phyloP scores from a whole-genome alignment of 257 asterid genomes.

The Voacanga thouarsii region DNA sequence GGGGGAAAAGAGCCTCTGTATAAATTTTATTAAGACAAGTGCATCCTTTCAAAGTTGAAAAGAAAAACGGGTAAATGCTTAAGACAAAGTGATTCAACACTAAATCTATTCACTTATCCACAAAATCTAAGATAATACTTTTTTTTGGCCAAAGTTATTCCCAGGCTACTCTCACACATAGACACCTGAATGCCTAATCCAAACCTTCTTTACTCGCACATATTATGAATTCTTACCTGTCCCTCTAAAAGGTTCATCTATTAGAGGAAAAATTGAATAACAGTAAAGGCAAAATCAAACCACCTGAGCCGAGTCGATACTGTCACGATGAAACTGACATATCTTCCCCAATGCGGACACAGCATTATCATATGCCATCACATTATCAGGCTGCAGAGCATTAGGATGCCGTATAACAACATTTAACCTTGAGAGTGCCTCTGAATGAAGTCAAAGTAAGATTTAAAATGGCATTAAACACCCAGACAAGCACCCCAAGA shows the following conservation, averaged over 20 bases:
- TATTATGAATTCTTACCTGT: background rate
- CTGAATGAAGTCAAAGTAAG: conserved; percentile 38
- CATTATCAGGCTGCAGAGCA: conserved; percentile 61
- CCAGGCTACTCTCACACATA: background rate
- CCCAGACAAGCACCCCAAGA: conserved; percentile 6
- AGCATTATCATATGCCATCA: conserved; percentile 98
- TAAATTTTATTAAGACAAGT: background rate
- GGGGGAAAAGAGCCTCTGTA: background rate
- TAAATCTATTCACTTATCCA: no score
- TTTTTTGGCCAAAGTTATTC: background rate
- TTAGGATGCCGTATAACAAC: conserved; percentile 71
- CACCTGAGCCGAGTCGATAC: conserved; percentile 90
- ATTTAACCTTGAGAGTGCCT: conserved; percentile 89
- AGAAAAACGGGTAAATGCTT: no score
- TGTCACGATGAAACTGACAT: conserved; percentile 85
- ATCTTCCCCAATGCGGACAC: conserved; percentile 97
- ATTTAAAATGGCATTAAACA: conserved; percentile 7
- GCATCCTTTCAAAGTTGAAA: background rate
- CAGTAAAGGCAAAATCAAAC: conserved; percentile 4
- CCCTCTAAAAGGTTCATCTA: background rate
- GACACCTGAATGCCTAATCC: background rate
- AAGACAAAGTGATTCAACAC: no score
- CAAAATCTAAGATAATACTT: background rate
- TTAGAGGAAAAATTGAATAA: background rate
- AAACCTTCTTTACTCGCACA: background rate